Base-by-base conservation (phyloP, 495 filamentous ascomycete genomes). In the Hypoxylon trugodes region DNA sequence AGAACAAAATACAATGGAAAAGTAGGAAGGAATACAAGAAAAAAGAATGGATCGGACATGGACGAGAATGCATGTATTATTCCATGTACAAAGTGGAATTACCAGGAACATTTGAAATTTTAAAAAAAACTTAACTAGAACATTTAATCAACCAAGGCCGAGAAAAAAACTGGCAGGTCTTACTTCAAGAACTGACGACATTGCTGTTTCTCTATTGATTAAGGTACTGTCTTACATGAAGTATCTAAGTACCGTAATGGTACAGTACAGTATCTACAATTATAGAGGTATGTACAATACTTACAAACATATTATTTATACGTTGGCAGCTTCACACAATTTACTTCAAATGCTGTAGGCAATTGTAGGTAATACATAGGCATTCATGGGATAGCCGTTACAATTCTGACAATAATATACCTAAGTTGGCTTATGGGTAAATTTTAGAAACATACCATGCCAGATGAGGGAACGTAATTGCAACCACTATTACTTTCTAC, bases 151-250 rank as follows among this genome's bases (percentile, higher is more conserved):
- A 61, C 30, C 55, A 48, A 22, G 8, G 10, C 28, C 32, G 49
- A 46, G n/a, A n/a, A n/a, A n/a, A n/a, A 60, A 60, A 56, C 50
- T 60, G 62, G 50, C 49, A 66, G 42, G 50, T 55, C 42, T 55
- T 65, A 48, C 56, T 22, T 46, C 51, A 38, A 61, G 46, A 60
- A 55, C 60, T 63, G 52, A 63, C 62, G 62, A 66, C 56, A 66
- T 66, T 47, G 9, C 21, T 46, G 30, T 61, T n/a, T n/a, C 62
- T 52, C 18, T 48, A 62, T 33, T 45, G 54, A 55, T 50, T 59
- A 59, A 51, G 41, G 37, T 55, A 51, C 50, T 15, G 36, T 53
- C 50, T 30, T 58, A 58, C 52, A 49, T 57, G 51, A 53, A n/a
- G n/a, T n/a, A n/a, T n/a, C n/a, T n/a, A n/a, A n/a, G n/a, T n/a